Evolutionary conservation across 2,329 filamentous ascomycete genomes (phyloP), one percentile per base, ranked within the genome.

Genomic region (Epichloe sp.): DNA sequence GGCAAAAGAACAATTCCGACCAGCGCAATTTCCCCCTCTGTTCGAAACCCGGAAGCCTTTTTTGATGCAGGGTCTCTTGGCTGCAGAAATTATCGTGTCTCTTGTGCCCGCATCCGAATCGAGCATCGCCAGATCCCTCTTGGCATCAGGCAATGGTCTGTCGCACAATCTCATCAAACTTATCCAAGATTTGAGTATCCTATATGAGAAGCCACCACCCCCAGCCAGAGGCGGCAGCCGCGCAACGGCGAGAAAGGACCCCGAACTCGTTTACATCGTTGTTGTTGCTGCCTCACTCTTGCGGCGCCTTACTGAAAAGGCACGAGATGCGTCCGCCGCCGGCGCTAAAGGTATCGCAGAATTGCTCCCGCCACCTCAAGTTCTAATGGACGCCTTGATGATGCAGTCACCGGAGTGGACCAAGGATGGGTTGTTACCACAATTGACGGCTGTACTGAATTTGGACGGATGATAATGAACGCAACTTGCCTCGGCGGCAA

Each of bases 41-140:
- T 79, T 93, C 5, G 89, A 96, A 63, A 81, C 80, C 4, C 82
- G 93, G 52, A 95, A 95, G 66, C 85, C 93, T 0, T 84, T 60
- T 60, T 71, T 98, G 11, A 93, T 95, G 77, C 93, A 98, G 68
- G 90, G 89, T 1, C 79, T 97, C 59, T 75, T 97, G 5, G 86
- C 89, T 1, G 90, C 88, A 0, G 90, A 97, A 58, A 94, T 97
- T 48, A 71, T 97, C 3, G 82, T 88, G 0, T 83, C 83, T 10
- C 73, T 96, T 12, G 80, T 82, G 3, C 84, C 84, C 2, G 77
- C 78, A 4, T 75, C 80, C n/a, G 88, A 94, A 57, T 77, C 77
- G 15, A 77, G 80, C 4, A 69, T 96, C 7, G 85, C 90, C 4
- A 80, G 80, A 51, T 74, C 79, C 0, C 97, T 93, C 90, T 77